Base-by-base conservation (phyloP, 2,329 filamentous ascomycete genomes). In the Onygenales sp. region DNA sequence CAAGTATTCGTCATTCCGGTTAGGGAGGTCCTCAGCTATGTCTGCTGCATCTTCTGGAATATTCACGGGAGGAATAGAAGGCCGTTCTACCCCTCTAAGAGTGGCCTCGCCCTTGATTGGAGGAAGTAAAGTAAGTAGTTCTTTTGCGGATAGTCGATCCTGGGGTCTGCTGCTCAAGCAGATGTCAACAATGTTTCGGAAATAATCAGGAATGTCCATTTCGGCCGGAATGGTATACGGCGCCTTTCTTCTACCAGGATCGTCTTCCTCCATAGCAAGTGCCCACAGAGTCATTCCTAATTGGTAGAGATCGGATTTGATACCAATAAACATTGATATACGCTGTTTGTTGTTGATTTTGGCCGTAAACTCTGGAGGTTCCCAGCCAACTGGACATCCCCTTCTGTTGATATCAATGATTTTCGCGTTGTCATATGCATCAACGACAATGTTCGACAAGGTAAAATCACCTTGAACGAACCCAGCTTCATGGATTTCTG, bases 381-480 rank as follows among this genome's bases (percentile, higher is more conserved):
- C 93, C 93, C 93, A 98, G 27, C 92, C 92, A 4, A 97, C 88
- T 0, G 93, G 93, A 63, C 93, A 98, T n/a, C 93, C 93, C 62
- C 93, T 80, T 52, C 93, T 81, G 72, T 98, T 98, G 73, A 98
- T 96, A 69, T 98, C 93, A 65, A 98, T 98, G 60, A 98, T 97
- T 63, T 94, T 92, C 7, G 92, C 93, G 64, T 96, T 80, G 64
- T 90, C 85, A 43, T 86, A 72, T 10, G 79, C 78, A 67, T 97
- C 89, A 63, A 98, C 86, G 56, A 98, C 93, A 59, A 98, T 95
- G 66, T 98, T 98, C 4, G 91, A 95, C 32, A 98, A 77, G 0
- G 93, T 98, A 59, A 98, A 96, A 66, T 98, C 93, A 27, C 93
- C 93, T 65, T 98, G 93, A 9, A 98, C 93, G 67, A 95, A 97